A percentile compares a stretch with the other conserved stretches of the same genome.
phyloP scores from a whole-genome alignment of 2,329 filamentous ascomycete genomes.

The Calycina marina region DNA sequence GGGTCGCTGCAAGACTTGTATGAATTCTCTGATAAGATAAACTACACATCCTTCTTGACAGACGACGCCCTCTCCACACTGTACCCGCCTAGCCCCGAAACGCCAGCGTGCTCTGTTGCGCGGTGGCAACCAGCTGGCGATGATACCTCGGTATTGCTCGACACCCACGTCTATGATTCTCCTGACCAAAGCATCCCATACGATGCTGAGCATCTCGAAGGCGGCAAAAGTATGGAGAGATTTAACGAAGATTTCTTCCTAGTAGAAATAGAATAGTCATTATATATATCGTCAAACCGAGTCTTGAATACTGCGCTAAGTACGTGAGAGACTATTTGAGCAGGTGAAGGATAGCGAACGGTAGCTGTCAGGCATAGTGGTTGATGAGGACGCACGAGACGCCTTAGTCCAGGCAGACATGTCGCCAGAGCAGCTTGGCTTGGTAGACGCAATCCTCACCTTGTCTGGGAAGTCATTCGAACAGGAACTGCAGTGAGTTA shows the following conservation, averaged over 20 bases:
- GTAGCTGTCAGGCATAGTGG: no score
- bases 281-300: background rate
- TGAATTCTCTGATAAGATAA: conserved; percentile 6
- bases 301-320: no score
- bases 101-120: background rate
- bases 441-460: no score
- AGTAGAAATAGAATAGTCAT: background rate
- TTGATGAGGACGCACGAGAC: no score
- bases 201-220: background rate
- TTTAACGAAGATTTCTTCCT: background rate
- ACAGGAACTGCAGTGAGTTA: no score
- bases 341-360: no score
- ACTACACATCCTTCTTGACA: conserved; percentile 1
- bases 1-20: conserved; percentile 7
- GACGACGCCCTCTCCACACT: background rate
- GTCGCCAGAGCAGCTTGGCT: no score
- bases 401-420: no score
- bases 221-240: background rate
- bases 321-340: no score
- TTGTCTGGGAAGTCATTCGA: no score
- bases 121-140: background rate
- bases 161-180: background rate
- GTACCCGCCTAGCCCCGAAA: background rate
- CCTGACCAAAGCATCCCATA: background rate
- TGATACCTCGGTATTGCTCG: background rate